Evolutionary conservation across 106 monocot species (phyloP), one percentile per base, ranked within the genome.

Genomic region (Hemerocallis citrina): DNA sequence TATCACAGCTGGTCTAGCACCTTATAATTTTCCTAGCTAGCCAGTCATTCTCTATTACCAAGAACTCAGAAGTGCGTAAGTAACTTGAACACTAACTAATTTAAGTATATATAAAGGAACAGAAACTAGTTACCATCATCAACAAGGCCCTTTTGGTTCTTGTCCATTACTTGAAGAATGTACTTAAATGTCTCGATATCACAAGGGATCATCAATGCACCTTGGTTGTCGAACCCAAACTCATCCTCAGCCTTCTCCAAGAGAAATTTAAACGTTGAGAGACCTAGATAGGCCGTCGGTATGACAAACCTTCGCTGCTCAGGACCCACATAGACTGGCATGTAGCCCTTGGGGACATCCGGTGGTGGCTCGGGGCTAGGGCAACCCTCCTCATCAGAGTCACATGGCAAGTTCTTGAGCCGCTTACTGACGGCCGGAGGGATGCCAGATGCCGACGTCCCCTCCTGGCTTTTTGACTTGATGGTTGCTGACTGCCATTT

Each of bases 181-280:
- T 83, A 91, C 71, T 80, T 91, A 71, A 91, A 91, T 2, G 82
- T 68, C 63, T 91, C 78, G 3, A 78, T 72, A 67, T 91, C 91
- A 35, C 79, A 77, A 10, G 86, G 91, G 23, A 91, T 41, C 0
- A 71, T 76, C 17, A 91, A 66, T 0, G 81, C 81, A 0, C 91
- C 91, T 34, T 80, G 29, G 8, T 82, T 75, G 29, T 77, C 69
- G 17, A 79, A 86, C 4, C 91, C 91, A 36, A 83, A 92, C 71
- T 75, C 80, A 66, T 83, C 80, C 46, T 80, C 77, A 4, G 83
- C 86, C 74, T 86, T 92, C 59, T 69, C 75, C 30, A 81, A 42
- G 39, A 91, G 71, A 45, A 77, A 23, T 51, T 67, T 75, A 56
- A 91, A 91, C 27, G 72, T 74, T 0, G 82, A 82, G 5, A 61